Evolutionary conservation across 805 yeast species (phyloP).

Genomic region (Lachancea lanzarotensis): DNA sequence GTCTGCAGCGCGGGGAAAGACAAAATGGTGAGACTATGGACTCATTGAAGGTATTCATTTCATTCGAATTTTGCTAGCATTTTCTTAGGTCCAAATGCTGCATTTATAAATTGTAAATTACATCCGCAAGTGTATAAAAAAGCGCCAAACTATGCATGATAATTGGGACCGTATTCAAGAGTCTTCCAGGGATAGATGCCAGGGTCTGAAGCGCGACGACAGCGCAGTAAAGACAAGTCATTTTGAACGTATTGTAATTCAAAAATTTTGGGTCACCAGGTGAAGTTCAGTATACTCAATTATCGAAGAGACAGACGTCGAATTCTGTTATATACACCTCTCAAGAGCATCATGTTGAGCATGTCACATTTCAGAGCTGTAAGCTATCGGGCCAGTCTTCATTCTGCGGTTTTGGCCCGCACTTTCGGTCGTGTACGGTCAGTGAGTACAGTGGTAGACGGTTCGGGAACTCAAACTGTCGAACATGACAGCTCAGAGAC

Average conservation of each 20-base stretch:
- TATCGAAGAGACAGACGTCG: no score
- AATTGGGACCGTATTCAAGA: background rate
- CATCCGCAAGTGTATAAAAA: background rate
- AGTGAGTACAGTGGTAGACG: background rate
- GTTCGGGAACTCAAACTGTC: background rate
- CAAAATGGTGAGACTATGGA: conserved; percentile 89
- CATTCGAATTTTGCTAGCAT: background rate
- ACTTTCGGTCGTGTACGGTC: background rate
- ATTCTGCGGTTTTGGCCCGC: background rate
- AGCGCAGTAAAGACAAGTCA: background rate
- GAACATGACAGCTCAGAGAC: background rate
- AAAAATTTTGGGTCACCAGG: conserved; percentile 3
- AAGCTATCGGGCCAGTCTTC: background rate
- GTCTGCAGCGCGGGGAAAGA: conserved; percentile 99
- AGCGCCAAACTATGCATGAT: background rate
- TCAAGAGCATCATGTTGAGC: background rate
- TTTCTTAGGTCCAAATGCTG: background rate
- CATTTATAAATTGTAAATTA: conserved; percentile 1
- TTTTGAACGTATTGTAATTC: background rate
- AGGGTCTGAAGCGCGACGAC: background rate
- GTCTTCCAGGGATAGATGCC: background rate
- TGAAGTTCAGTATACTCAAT: no score
- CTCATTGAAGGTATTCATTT: conserved; percentile 40
- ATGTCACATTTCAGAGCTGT: background rate
- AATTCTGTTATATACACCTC: background rate